phyloP scores from a whole-genome alignment of 148 eudicot species.

The Suaeda aralocaspica region DNA sequence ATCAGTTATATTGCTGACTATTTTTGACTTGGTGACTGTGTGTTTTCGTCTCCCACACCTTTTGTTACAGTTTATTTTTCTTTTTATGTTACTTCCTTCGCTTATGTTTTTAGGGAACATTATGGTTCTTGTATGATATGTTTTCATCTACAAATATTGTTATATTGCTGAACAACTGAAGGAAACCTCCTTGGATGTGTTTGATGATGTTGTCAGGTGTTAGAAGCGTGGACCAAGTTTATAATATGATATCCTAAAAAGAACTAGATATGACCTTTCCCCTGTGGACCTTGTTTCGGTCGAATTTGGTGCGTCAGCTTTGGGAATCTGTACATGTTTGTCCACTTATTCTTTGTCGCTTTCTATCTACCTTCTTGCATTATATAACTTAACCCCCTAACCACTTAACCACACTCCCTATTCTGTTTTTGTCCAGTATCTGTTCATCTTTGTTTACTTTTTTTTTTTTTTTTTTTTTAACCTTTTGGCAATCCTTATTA shows the following conservation, averaged over 20 bases:
- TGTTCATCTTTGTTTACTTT: constrained; percentile 17
- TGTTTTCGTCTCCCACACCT: background rate
- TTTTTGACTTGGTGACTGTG: background rate
- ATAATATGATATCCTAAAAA: constrained; percentile 82
- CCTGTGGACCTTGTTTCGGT: constrained; percentile 96
- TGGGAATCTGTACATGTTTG: constrained; percentile 98
- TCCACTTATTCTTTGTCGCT: constrained; percentile 49
- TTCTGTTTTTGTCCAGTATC: constrained; percentile 13
- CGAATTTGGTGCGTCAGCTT: constrained; percentile 89
- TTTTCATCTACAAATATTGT: constrained; percentile 28
- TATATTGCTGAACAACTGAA: constrained; percentile 33
- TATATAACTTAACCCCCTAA: constrained; percentile 27
- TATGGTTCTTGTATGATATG: constrained; percentile 9
- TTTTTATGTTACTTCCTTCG: background rate
- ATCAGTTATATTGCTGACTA: background rate
- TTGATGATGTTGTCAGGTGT: constrained; percentile 71
- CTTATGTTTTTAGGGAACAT: background rate
- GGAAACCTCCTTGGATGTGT: constrained; percentile 44
- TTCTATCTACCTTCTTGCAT: constrained; percentile 26
- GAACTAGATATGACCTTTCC: constrained; percentile 72
- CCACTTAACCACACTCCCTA: constrained; percentile 18
- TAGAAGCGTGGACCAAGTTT: constrained; percentile 99
- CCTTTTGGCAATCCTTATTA: constrained; percentile 19
- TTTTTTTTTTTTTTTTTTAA: too few species aligned
- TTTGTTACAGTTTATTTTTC: background rate